These are phyloP conservation scores for Penicillium sp. DNA, from an alignment of 2,329 filamentous ascomycete species.

Conservation along the genomic window DNA sequence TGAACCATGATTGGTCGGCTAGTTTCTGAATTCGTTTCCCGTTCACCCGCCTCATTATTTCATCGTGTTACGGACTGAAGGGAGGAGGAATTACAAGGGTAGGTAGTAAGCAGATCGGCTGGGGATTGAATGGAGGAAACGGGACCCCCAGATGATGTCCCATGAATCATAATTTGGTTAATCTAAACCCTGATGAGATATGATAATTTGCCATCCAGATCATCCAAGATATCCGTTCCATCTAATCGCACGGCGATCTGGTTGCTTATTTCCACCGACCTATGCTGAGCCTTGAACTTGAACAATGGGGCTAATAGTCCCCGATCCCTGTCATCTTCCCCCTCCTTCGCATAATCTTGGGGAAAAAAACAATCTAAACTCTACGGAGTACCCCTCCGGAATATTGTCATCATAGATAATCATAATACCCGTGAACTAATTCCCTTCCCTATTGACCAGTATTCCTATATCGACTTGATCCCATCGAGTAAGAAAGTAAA, in stretches of 20 bases:
- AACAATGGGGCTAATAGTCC: background rate
- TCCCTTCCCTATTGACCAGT: background rate
- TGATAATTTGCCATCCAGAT: background rate
- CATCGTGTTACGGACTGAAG: too few relatives aligned
- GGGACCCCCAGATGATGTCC: too few relatives aligned
- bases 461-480: background rate
- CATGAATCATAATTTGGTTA: background rate
- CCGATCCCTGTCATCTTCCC: slow-evolving; percentile 5
- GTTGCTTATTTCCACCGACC: slow-evolving; percentile 8
- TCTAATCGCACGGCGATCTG: background rate
- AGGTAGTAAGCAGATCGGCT: background rate
- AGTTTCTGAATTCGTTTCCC: background rate
- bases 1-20: slow-evolving; percentile 10
- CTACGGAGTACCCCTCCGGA: background rate
- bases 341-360: slow-evolving; percentile 8
- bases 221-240: background rate
- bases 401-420: slow-evolving; percentile 2
- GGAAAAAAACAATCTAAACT: background rate
- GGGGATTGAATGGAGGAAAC: background rate
- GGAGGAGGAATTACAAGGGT: background rate
- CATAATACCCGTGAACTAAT: background rate
- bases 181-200: background rate
- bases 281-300: background rate
- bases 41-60: background rate
- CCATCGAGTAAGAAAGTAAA: background rate